Evolutionary conservation across 495 filamentous ascomycete species (phyloP).

Genomic region (Cladorrhinum samala): DNA sequence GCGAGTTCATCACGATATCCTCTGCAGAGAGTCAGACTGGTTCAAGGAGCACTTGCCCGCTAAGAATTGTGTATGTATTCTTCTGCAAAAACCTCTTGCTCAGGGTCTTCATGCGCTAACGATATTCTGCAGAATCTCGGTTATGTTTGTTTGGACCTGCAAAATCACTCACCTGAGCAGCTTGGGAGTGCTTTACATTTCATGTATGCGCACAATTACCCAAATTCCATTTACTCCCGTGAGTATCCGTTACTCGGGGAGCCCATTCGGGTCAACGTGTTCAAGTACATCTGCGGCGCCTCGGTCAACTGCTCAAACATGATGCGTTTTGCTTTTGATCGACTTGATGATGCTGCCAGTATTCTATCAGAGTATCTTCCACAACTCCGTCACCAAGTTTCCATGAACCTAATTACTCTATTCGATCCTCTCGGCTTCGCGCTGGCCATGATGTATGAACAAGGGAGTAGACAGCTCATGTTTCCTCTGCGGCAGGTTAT

Average conservation of each 20-base stretch:
- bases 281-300: constrained; percentile 16
- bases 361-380: not conserved
- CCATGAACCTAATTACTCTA: constrained; percentile 7
- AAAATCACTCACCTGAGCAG: not conserved
- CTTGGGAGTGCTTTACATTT: constrained; percentile 15
- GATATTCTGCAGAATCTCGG: not conserved
- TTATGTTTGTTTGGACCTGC: constrained; percentile 6
- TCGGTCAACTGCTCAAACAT: constrained; percentile 5
- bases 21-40: constrained; percentile 14
- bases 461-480: constrained; percentile 5
- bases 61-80: constrained; percentile 13
- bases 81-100: too few species aligned
- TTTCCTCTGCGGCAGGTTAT: constrained; percentile 12
- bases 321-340: constrained; percentile 8
- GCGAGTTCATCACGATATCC: constrained; percentile 20
- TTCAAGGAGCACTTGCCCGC: constrained; percentile 11
- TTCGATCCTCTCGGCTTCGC: constrained; percentile 11
- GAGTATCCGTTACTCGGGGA: constrained; percentile 3
- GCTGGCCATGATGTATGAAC: constrained; percentile 13
- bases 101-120: not conserved
- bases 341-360: constrained; percentile 6
- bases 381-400: not conserved
- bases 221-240: not conserved
- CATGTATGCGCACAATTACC: constrained; percentile 21
- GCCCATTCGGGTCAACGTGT: constrained; percentile 2